Percentiles rank a stretch among this genome's conserved stretches.
phyloP scores from a whole-genome alignment of 2,329 filamentous ascomycete species.

The Coniella vitis region DNA sequence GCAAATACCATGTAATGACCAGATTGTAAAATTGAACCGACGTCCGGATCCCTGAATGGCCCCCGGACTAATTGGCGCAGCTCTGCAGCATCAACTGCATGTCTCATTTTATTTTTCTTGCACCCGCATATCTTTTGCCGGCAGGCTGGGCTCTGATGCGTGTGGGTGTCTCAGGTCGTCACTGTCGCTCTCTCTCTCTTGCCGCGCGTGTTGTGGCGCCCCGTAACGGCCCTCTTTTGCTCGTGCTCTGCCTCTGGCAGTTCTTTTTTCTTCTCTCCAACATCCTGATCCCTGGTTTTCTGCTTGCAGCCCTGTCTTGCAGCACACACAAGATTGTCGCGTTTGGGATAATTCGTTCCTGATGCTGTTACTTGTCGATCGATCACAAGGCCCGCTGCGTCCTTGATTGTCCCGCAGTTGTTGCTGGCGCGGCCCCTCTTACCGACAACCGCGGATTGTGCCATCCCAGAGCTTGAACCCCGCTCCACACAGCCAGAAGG shows the following conservation, averaged over 20 bases:
- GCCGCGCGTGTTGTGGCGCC: no score
- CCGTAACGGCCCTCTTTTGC: no score
- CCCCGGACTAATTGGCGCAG: constrained; percentile 5
- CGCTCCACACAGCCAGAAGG: not conserved
- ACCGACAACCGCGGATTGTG: constrained; percentile 11
- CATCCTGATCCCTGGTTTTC: no score
- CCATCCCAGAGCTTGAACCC: not conserved
- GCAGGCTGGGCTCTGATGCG: no score
- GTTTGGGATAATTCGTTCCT: not conserved
- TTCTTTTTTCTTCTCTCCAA: no score
- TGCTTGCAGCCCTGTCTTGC: not conserved
- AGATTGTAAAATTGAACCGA: not conserved
- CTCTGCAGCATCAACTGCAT: not conserved
- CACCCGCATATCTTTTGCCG: no score
- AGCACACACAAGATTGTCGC: not conserved
- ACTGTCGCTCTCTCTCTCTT: no score
- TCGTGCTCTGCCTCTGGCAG: no score
- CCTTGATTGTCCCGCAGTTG: not conserved
- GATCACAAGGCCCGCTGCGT: not conserved
- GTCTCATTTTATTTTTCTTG: constrained; percentile 6
- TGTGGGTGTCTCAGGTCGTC: no score
- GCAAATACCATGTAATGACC: no score
- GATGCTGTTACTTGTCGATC: not conserved
- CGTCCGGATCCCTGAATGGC: not conserved
- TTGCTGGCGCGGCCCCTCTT: constrained; percentile 13